Evolutionary conservation across 2,329 filamentous ascomycete genomes (phyloP).

Genomic region (Diplodia intermedia): DNA sequence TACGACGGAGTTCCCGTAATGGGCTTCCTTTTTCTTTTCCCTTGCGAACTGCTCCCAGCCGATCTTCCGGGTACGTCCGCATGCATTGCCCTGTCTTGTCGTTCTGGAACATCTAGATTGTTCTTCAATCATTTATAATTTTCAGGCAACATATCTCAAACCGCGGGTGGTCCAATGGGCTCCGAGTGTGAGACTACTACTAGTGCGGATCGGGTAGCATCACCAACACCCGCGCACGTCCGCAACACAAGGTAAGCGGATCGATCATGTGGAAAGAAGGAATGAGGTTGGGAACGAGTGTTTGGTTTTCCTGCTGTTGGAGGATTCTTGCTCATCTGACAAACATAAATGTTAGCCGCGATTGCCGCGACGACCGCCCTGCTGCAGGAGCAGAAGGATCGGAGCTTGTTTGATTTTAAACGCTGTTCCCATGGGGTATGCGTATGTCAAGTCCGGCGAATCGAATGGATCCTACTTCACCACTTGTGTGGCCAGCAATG

Average conservation of each 20-base stretch:
- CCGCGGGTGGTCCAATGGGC: neutral
- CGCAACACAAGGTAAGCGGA: neutral
- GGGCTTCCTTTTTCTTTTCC: neutral
- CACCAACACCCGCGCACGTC: neutral
- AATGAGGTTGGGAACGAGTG: neutral
- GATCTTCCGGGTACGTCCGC: neutral
- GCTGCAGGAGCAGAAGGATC: slow-evolving; percentile 2
- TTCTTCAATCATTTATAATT: neutral
- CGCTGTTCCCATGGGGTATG: neutral
- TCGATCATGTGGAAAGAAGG: neutral
- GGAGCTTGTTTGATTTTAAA: neutral
- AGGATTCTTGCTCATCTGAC: neutral
- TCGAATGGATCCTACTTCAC: neutral
- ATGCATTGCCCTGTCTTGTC: neutral
- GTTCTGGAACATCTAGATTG: neutral
- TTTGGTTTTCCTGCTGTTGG: neutral
- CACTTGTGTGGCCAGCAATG: neutral
- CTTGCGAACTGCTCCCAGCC: neutral
- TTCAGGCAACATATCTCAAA: neutral
- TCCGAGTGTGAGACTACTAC: neutral
- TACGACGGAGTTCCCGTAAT: neutral
- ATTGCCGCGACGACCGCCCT: neutral
- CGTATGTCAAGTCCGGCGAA: neutral
- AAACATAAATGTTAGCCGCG: neutral
- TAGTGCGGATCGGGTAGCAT: neutral